Evolutionary conservation across 2,329 filamentous ascomycete species (phyloP).

Genomic region (Phialophora expanda): DNA sequence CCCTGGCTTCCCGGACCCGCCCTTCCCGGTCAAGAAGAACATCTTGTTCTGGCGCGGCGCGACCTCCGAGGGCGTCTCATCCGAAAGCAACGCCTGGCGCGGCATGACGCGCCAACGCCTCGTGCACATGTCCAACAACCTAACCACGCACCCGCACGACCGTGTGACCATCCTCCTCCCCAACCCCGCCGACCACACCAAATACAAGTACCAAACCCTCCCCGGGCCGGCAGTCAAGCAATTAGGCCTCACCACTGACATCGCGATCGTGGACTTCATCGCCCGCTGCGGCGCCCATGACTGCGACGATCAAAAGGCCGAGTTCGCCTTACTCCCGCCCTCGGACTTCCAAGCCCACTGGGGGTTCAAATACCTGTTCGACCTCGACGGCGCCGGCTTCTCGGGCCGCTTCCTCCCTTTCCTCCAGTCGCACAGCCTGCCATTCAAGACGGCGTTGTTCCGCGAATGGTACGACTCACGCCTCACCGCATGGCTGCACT

Average conservation of each 20-base stretch:
- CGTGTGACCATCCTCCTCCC: conserved; percentile 63
- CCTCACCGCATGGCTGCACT: conserved; percentile 77
- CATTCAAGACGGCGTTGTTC: conserved; percentile 73
- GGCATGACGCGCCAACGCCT: conserved; percentile 74
- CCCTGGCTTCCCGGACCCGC: conserved; percentile 52
- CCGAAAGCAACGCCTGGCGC: conserved; percentile 61
- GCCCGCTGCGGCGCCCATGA: conserved; percentile 61
- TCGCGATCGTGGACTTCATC: conserved; percentile 65
- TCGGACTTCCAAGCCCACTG: conserved; percentile 64
- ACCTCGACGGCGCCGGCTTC: conserved; percentile 72
- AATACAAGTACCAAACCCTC: conserved; percentile 63
- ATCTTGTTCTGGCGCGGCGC: conserved; percentile 76
- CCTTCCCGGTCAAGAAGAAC: conserved; percentile 67
- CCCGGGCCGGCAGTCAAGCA: conserved; percentile 47
- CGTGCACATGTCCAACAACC: conserved; percentile 69
- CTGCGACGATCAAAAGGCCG: conserved; percentile 58
- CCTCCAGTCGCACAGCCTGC: conserved; percentile 69
- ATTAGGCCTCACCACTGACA: conserved; percentile 61
- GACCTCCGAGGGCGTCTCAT: conserved; percentile 61
- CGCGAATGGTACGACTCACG: conserved; percentile 79
- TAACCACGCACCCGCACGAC: conserved; percentile 50
- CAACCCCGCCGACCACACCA: conserved; percentile 44
- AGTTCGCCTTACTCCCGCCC: conserved; percentile 56
- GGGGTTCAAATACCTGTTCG: conserved; percentile 71
- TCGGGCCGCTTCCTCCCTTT: conserved; percentile 69